These are phyloP conservation scores for Aspergillus pseudotamarii DNA, from an alignment of 2,329 filamentous ascomycete genomes.

Conservation along the genomic window DNA sequence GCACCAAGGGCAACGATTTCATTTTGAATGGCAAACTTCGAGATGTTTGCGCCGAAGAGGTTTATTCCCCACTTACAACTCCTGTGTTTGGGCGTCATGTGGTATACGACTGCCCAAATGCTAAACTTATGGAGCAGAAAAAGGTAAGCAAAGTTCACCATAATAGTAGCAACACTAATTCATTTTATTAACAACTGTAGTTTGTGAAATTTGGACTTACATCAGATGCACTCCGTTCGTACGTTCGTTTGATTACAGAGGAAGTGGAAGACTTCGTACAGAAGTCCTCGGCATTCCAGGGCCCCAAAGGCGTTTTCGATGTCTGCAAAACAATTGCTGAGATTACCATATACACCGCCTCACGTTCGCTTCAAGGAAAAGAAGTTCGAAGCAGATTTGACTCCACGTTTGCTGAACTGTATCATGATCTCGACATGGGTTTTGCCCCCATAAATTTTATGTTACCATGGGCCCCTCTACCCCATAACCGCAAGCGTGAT, in stretches of 20 bases:
- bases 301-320: conserved; percentile 68
- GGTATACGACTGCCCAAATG: conserved; percentile 87
- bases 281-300: conserved; percentile 67
- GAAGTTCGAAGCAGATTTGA: conserved; percentile 82
- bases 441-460: conserved; percentile 90
- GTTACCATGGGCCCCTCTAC: conserved; percentile 83
- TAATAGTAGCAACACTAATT: neutral
- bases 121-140: conserved; percentile 95
- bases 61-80: conserved; percentile 75
- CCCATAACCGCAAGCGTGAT: conserved; percentile 84
- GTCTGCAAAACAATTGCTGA: conserved; percentile 78
- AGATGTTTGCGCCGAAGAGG: conserved; percentile 87
- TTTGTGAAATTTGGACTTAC: conserved; percentile 69
- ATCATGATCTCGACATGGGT: conserved; percentile 88
- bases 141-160: conserved; percentile 61
- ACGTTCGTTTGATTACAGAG: conserved; percentile 75
- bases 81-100: conserved; percentile 81
- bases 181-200: conserved; percentile 35
- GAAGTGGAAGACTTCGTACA: conserved; percentile 77
- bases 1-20: conserved; percentile 83
- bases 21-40: conserved; percentile 88
- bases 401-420: conserved; percentile 76
- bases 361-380: conserved; percentile 80
- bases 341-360: conserved; percentile 88
- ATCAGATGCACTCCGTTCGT: conserved; percentile 64